Evolutionary conservation across 148 eudicot genomes (phyloP).

Genomic region (Hydrangea macrophylla): DNA sequence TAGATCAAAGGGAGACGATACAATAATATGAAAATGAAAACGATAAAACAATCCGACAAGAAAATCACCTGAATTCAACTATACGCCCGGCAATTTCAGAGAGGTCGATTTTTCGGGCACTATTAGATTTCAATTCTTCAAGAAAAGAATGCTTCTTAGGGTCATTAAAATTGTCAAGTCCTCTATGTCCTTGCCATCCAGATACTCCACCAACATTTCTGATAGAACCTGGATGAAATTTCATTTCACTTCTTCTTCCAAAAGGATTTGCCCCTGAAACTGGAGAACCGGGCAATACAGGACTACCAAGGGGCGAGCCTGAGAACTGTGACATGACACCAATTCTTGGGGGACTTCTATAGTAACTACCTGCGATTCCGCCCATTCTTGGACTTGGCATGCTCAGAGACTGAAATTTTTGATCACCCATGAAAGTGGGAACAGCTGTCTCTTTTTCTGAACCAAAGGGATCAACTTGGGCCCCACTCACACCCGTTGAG

Average conservation of each 20-base stretch:
- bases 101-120: constrained; percentile 67
- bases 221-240: constrained; percentile 43
- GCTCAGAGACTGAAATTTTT: constrained; percentile 31
- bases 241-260: constrained; percentile 54
- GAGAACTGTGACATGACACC: constrained; percentile 54
- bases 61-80: constrained; percentile 72
- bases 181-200: constrained; percentile 70
- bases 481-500: constrained; percentile 35
- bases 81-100: constrained; percentile 74
- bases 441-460: constrained; percentile 29
- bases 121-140: constrained; percentile 75
- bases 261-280: constrained; percentile 43
- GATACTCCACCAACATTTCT: constrained; percentile 48
- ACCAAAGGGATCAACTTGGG: constrained; percentile 38
- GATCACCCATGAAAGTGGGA: constrained; percentile 34
- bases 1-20: too few species aligned
- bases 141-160: constrained; percentile 64
- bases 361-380: constrained; percentile 33
- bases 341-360: constrained; percentile 42
- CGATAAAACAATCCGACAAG: not conserved
- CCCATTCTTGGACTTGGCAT: constrained; percentile 43
- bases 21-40: not conserved
- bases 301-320: constrained; percentile 59
- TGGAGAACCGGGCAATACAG: constrained; percentile 74
- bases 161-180: constrained; percentile 40